Conservation (phyloP, 345 rosid genomes). For the Eucalyptus curtisii region DNA sequence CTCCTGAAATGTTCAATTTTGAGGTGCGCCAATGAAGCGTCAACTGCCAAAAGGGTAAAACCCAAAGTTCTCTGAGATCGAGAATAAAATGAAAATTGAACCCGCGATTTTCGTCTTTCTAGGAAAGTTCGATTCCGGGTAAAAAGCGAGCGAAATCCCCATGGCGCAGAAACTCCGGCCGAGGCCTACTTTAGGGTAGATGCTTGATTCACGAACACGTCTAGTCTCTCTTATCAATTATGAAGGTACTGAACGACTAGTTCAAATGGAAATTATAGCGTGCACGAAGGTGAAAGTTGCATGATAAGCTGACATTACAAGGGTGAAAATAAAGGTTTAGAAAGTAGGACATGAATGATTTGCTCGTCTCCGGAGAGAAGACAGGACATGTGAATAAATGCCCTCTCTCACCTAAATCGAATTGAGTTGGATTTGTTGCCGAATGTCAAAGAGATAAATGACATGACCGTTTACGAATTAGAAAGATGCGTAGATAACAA, state of each 20-base stretch:
- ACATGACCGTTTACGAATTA: rapidly evolving
- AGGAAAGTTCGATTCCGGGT: not conserved
- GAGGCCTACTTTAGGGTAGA: not conserved
- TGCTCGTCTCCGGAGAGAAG: not conserved
- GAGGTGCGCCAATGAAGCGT: not conserved
- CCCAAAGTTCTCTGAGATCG: not conserved
- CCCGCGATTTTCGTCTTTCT: not conserved
- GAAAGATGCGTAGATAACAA: rapidly evolving
- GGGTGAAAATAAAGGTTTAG: not conserved
- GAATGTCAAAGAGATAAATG: rapidly evolving
- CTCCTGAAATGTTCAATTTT: not conserved
- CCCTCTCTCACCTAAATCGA: not conserved
- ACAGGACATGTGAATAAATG: not conserved
- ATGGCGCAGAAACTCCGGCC: not conserved
- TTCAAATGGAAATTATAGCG: not conserved
- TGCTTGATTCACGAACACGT: not conserved
- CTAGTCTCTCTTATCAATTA: not conserved
- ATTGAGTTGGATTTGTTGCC: not conserved
- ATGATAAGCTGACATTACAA: not conserved
- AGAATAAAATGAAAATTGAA: not conserved
- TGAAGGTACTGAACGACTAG: not conserved
- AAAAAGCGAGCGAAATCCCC: not conserved
- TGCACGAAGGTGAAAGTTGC: not conserved
- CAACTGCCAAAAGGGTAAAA: not conserved
- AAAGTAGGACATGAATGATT: not conserved